Conservation (phyloP, 2,329 filamentous ascomycete genomes). For the Proliferodiscus dingleyae region DNA sequence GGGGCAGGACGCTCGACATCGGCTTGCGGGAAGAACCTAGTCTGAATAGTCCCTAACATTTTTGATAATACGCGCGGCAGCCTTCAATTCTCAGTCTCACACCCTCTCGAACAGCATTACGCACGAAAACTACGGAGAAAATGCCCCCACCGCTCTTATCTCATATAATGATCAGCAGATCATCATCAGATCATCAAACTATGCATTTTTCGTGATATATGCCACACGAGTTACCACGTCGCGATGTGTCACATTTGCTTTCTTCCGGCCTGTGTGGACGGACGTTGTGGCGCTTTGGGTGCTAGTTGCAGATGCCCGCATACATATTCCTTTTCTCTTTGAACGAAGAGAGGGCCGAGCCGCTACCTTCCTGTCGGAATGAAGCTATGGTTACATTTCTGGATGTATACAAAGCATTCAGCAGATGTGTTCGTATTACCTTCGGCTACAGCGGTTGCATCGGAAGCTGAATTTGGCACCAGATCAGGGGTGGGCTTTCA, state of each 20-base stretch:
- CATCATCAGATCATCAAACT: slow-evolving; percentile 4
- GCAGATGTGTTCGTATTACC: too few species aligned
- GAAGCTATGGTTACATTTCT: neutral
- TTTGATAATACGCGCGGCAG: neutral
- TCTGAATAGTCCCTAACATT: too few species aligned
- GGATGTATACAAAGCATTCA: too few species aligned
- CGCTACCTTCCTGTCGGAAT: slow-evolving; percentile 4
- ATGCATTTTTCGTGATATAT: neutral
- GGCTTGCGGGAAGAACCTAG: too few species aligned
- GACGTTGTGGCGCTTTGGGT: neutral
- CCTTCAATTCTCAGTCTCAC: neutral
- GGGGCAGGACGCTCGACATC: too few species aligned
- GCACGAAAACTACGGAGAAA: neutral
- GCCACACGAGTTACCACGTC: neutral
- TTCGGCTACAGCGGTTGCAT: too few species aligned
- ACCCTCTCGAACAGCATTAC: neutral
- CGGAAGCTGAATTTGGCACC: too few species aligned
- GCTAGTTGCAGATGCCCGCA: neutral
- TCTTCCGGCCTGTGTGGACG: neutral
- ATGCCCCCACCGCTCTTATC: neutral
- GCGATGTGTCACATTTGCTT: slow-evolving; percentile 4
- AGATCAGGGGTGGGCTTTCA: too few species aligned
- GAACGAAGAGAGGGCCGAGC: slow-evolving; percentile 2
- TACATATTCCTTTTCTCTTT: neutral
- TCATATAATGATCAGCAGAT: neutral